Percentiles rank a stretch among this genome's conserved stretches.
Conservation (phyloP, 2,329 filamentous ascomycete genomes). For the Septoria petroselini region DNA sequence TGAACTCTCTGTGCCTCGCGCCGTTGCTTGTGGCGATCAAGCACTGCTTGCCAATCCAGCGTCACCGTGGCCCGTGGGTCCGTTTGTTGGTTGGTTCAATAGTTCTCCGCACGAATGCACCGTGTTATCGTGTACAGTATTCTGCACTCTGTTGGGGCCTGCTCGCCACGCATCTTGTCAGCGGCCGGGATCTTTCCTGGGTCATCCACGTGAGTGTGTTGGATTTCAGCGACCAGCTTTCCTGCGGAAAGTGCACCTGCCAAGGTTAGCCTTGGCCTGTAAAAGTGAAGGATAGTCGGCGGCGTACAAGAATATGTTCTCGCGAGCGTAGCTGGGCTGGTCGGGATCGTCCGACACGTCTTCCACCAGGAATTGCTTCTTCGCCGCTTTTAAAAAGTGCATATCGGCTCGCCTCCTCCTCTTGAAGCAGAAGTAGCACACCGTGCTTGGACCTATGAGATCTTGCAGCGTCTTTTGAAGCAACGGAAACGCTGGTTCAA, state of each 20-base stretch:
- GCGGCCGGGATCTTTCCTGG: slow-evolving; percentile 13
- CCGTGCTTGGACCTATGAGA: slow-evolving; percentile 61
- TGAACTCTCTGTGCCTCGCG: slow-evolving; percentile 1
- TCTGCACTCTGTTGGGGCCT: slow-evolving; percentile 6
- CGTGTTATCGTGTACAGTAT: neutral
- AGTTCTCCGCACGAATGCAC: no score
- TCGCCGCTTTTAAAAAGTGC: slow-evolving; percentile 52
- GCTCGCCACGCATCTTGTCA: slow-evolving; percentile 13
- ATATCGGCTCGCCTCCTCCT: slow-evolving; percentile 71
- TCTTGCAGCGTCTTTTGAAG: slow-evolving; percentile 74
- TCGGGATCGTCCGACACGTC: slow-evolving; percentile 51
- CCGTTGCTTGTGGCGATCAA: neutral
- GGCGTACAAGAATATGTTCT: slow-evolving; percentile 51
- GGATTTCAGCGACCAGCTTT: slow-evolving; percentile 22
- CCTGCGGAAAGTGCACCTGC: slow-evolving; percentile 28
- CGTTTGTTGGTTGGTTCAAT: no score
- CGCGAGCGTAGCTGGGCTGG: slow-evolving; percentile 43
- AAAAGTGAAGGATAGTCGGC: neutral
- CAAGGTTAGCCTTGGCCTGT: slow-evolving; percentile 6
- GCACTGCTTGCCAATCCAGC: no score
- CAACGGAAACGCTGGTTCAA: slow-evolving; percentile 90
- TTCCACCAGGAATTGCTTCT: slow-evolving; percentile 48
- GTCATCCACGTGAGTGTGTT: slow-evolving; percentile 6
- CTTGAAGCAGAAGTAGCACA: slow-evolving; percentile 93
- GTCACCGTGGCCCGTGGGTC: no score